Conservation (phyloP, 1,284 basidiomycete species). For the Kalmanozyma brasiliensis region DNA sequence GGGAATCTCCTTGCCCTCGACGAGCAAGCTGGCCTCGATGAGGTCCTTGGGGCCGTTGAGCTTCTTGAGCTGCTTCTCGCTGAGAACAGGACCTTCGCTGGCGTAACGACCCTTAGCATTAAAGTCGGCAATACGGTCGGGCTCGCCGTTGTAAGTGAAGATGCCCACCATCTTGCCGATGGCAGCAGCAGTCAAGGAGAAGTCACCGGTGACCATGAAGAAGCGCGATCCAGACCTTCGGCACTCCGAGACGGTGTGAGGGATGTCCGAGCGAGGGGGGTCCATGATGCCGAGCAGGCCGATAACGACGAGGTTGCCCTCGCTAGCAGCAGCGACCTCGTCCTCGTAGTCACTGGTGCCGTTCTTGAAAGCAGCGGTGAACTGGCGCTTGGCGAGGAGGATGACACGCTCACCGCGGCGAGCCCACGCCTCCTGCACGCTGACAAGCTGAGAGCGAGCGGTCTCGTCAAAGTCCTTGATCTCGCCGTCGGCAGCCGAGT, state of each 20-base stretch:
- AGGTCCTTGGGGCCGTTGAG: conserved; percentile 33
- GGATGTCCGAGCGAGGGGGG: conserved; percentile 75
- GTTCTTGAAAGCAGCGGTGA: conserved; percentile 45
- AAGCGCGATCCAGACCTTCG: conserved; percentile 76
- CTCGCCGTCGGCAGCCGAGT: conserved; percentile 28
- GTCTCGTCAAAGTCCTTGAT: conserved; percentile 22
- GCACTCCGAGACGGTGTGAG: conserved; percentile 72
- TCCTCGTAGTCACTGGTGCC: conserved; percentile 33
- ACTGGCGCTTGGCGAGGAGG: conserved; percentile 69
- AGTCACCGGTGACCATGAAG: conserved; percentile 78
- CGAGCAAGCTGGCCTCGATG: conserved; percentile 37
- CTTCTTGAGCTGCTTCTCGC: conserved; percentile 40
- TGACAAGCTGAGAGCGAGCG: conserved; percentile 28
- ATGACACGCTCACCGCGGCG: conserved; percentile 75
- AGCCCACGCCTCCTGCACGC: conserved; percentile 70
- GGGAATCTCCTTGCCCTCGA: conserved; percentile 42
- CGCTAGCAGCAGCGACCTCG: conserved; percentile 57
- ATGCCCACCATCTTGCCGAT: conserved; percentile 76
- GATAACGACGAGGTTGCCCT: conserved; percentile 72
- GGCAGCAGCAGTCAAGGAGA: conserved; percentile 72
- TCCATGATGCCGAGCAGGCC: conserved; percentile 77
- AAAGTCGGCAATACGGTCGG: conserved; percentile 69
- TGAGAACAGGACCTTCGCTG: conserved; percentile 34
- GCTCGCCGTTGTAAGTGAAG: conserved; percentile 69
- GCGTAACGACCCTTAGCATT: conserved; percentile 29